A percentile compares a stretch with the other conserved stretches of the same genome.
These are phyloP conservation scores for Aspergillus novoparasiticus DNA, from an alignment of 2,329 filamentous ascomycete species.

Conservation along the genomic window DNA sequence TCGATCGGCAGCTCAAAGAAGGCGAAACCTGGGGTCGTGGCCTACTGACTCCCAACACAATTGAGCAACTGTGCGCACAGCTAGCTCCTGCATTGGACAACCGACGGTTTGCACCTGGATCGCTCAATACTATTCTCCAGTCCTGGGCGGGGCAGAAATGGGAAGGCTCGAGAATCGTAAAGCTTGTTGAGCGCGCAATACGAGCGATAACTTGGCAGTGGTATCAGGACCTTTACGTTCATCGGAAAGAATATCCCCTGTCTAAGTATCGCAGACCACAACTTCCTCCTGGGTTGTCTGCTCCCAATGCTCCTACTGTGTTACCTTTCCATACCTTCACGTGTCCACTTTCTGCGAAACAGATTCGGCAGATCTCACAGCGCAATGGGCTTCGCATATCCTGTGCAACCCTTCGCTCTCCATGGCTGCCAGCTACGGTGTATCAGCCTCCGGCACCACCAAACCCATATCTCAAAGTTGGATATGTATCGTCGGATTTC, in stretches of 20 bases:
- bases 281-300: constrained; percentile 70
- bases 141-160: constrained; percentile 75
- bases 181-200: constrained; percentile 82
- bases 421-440: constrained; percentile 81
- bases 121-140: constrained; percentile 43
- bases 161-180: constrained; percentile 84
- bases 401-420: constrained; percentile 79
- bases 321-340: constrained; percentile 98
- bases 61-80: constrained; percentile 56
- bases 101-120: constrained; percentile 27
- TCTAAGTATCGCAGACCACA: constrained; percentile 71
- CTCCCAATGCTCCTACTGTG: constrained; percentile 89
- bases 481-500: constrained; percentile 97
- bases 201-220: constrained; percentile 77
- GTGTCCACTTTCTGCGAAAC: constrained; percentile 84
- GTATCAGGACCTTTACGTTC: constrained; percentile 81
- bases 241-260: constrained; percentile 57
- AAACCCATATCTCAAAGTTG: constrained; percentile 80
- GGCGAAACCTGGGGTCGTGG: constrained; percentile 84
- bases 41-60: constrained; percentile 59
- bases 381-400: constrained; percentile 92
- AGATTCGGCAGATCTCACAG: constrained; percentile 92
- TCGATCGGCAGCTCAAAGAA: constrained; percentile 82
- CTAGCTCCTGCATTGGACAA: constrained; percentile 41
- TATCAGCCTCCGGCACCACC: constrained; percentile 86